A percentile compares a stretch with the other conserved stretches of the same genome.
These are phyloP conservation scores for Eutypella sp. DNA, from an alignment of 2,329 filamentous ascomycete species.

Conservation along the genomic window DNA sequence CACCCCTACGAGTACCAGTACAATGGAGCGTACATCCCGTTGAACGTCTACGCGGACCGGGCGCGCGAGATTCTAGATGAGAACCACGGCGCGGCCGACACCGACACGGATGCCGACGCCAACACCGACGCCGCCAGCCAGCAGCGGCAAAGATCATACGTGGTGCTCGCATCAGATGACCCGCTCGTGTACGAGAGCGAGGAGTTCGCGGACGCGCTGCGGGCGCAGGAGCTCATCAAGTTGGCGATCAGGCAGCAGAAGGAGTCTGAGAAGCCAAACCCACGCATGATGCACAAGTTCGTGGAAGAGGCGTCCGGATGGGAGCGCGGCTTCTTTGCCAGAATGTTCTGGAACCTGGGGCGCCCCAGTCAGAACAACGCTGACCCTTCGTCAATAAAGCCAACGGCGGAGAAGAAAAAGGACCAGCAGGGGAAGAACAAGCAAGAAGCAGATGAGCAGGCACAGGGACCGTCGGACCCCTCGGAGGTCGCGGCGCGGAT, in stretches of 20 bases:
- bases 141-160: conserved; percentile 41
- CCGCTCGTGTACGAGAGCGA: conserved; percentile 64
- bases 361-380: conserved; percentile 34
- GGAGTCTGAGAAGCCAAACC: conserved; percentile 36
- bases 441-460: no score
- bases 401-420: no score
- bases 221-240: conserved; percentile 72
- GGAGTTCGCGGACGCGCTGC: conserved; percentile 53
- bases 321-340: conserved; percentile 82
- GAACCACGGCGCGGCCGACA: conserved; percentile 37
- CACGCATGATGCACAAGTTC: conserved; percentile 56
- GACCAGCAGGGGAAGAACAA: no score
- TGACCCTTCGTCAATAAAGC: no score
- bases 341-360: conserved; percentile 77
- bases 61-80: conserved; percentile 51
- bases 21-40: conserved; percentile 70
- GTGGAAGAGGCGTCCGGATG: conserved; percentile 75
- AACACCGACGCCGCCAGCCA: no score
- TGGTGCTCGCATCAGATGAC: conserved; percentile 75
- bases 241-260: conserved; percentile 60
- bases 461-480: no score
- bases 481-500: no score
- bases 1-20: conserved; percentile 76
- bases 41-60: conserved; percentile 60
- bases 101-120: conserved; percentile 32